Base-by-base conservation (phyloP, 2,329 filamentous ascomycete genomes). In the Fusarium irregulare region DNA sequence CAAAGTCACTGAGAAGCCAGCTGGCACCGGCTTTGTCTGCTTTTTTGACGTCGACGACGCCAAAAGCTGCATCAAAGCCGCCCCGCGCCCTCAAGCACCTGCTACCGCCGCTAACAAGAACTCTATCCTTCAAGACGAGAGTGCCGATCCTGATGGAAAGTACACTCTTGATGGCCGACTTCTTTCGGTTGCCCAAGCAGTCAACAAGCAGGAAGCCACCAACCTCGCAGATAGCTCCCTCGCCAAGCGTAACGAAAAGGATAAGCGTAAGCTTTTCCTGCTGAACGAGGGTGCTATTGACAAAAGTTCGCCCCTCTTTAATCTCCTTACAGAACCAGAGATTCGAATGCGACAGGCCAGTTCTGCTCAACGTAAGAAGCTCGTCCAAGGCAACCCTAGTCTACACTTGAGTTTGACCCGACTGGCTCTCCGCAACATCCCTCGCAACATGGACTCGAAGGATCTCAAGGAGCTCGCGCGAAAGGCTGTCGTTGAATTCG, bases 11-110 rank as follows among this genome's bases (percentile, higher is more conserved):
- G 94, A 94, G 73, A 91, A 93, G 54, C 93, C 96, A 3, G 93
- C 92, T 49, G 96, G 96, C 27, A 98, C 95, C 32, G 96, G 92
- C 6, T 99, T 99, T 76, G 95, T 98, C 30, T 97, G 93, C 82
- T 99, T 99, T 82, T 91, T 91, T 81, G 90, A 91, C 51, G 82
- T 85, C 40, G 88, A 91, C 21, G 93, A 97, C 76, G 93, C 91
- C 70, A 89, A 91, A 76, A 80, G 85, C 21, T 98, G 96, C 77
- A 84, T 98, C 66, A 91, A 89, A 70, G 86, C 84, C 16, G 92
- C 94, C 3, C 96, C 96, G 1, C 88, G 87, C 27, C 80, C 83
- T 30, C 81, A 84, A 21, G 74, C 81, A 21, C 56, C 63, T 2
- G 70, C 80, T 12, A 77, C 83, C n/a, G 80, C 84, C 18, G 81